phyloP scores from a whole-genome alignment of 768 basidiomycete genomes.

The Termitomyces eurrhizus region DNA sequence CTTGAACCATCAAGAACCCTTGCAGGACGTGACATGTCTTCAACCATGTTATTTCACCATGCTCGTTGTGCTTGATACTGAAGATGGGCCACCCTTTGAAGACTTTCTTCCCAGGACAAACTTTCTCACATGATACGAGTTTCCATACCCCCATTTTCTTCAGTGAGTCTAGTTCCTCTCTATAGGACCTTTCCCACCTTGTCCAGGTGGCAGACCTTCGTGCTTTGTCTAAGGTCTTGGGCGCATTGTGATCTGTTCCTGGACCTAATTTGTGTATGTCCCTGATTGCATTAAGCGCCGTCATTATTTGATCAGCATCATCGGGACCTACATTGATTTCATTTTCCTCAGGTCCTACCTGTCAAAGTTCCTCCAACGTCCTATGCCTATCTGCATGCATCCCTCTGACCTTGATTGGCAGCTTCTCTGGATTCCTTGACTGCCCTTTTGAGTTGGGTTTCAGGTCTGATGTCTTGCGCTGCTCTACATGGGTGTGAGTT shows the following conservation, averaged over 20 bases:
- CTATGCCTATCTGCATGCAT: too few relatives aligned
- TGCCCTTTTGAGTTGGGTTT: too few relatives aligned
- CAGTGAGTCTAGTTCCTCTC: background rate
- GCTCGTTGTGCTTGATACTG: background rate
- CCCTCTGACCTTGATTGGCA: too few relatives aligned
- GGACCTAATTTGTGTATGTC: background rate
- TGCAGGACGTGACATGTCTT: constrained; percentile 33
- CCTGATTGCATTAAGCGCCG: background rate
- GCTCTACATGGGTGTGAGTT: too few relatives aligned
- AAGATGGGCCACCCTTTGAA: constrained; percentile 25
- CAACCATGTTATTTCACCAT: constrained; percentile 23
- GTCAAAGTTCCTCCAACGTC: background rate
- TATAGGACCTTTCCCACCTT: background rate
- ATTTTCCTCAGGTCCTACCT: background rate
- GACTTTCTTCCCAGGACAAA: constrained; percentile 15
- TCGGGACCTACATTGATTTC: background rate
- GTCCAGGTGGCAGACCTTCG: constrained; percentile 19
- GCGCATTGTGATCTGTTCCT: background rate
- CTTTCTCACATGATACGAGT: background rate
- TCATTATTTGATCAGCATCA: background rate
- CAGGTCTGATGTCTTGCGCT: too few relatives aligned
- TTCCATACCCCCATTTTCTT: background rate
- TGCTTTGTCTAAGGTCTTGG: background rate
- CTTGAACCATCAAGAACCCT: constrained; percentile 21
- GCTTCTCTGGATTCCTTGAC: too few relatives aligned